Conservation (phyloP, 2,329 filamentous ascomycete species). For the Dothideomycetidae sp. region DNA sequence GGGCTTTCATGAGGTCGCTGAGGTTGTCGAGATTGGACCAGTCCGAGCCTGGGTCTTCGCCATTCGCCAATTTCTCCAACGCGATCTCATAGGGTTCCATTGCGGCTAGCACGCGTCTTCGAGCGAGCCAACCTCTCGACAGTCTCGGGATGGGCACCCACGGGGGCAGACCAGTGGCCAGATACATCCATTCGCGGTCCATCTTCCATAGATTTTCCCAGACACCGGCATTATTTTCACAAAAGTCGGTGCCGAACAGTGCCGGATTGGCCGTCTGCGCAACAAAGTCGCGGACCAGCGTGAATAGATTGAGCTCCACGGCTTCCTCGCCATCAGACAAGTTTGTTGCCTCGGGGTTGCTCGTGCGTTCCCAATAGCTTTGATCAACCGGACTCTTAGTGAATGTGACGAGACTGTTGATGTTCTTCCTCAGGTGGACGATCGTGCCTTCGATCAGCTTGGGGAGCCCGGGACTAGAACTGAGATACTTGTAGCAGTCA, state of each 20-base stretch:
- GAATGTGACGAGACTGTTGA: constrained; percentile 46
- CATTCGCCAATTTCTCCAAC: constrained; percentile 20
- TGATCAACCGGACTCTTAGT: constrained; percentile 46
- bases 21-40: constrained; percentile 23
- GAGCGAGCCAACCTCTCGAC: constrained; percentile 32
- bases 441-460: constrained; percentile 27
- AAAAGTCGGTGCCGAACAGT: constrained; percentile 38
- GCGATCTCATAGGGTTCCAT: constrained; percentile 19
- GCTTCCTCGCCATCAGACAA: constrained; percentile 27
- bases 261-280: constrained; percentile 36
- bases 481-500: constrained; percentile 28
- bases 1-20: constrained; percentile 20
- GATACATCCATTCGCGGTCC: constrained; percentile 38
- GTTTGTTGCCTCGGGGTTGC: constrained; percentile 30
- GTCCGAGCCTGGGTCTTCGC: constrained; percentile 20
- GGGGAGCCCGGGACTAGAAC: constrained; percentile 33
- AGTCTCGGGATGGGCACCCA: constrained; percentile 40
- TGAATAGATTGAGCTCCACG: constrained; percentile 38
- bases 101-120: constrained; percentile 17
- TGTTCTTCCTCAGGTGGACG: constrained; percentile 28
- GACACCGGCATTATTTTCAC: constrained; percentile 38
- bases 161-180: constrained; percentile 42
- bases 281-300: constrained; percentile 43
- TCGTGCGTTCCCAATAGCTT: constrained; percentile 45
- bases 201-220: constrained; percentile 42